Conservation (phyloP, 1,139 yeast genomes). For the Hyphopichia khmerensis region DNA sequence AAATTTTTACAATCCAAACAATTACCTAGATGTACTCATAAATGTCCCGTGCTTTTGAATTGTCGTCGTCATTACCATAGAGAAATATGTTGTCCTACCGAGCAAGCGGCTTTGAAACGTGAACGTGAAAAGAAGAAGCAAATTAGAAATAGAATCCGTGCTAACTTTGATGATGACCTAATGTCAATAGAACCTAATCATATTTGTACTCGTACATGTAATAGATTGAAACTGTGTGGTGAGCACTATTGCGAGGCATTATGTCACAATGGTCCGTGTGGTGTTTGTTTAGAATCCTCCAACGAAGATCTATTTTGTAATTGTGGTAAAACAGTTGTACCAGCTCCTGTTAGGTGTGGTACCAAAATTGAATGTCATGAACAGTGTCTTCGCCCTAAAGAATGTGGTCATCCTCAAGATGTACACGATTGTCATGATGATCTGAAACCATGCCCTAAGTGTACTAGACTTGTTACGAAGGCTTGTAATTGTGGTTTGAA, state of each 20-base stretch:
- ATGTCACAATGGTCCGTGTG: conserved; percentile 85
- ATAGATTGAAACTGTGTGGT: conserved; percentile 67
- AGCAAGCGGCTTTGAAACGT: conserved; percentile 60
- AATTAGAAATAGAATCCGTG: conserved; percentile 39
- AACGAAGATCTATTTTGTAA: conserved; percentile 79
- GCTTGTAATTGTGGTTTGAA: conserved; percentile 71
- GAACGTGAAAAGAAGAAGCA: conserved; percentile 58
- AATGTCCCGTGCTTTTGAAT: conserved; percentile 72
- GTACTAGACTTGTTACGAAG: conserved; percentile 66
- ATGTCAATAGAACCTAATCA: conserved; percentile 74
- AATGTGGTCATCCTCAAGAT: conserved; percentile 77
- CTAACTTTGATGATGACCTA: conserved; percentile 43
- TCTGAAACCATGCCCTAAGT: conserved; percentile 66
- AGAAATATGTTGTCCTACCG: conserved; percentile 67
- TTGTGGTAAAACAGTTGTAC: conserved; percentile 78
- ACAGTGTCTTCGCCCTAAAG: conserved; percentile 60
- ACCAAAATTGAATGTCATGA: conserved; percentile 67
- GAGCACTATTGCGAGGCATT: conserved; percentile 68
- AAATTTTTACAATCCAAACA: conserved; percentile 49
- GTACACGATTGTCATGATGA: conserved; percentile 76
- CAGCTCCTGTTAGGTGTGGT: conserved; percentile 92
- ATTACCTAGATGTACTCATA: conserved; percentile 64
- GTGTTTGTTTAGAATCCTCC: conserved; percentile 80
- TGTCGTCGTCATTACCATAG: conserved; percentile 83
- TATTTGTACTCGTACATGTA: conserved; percentile 72